phyloP scores from a whole-genome alignment of 1,284 basidiomycete species.

The Takashimella koratensis region DNA sequence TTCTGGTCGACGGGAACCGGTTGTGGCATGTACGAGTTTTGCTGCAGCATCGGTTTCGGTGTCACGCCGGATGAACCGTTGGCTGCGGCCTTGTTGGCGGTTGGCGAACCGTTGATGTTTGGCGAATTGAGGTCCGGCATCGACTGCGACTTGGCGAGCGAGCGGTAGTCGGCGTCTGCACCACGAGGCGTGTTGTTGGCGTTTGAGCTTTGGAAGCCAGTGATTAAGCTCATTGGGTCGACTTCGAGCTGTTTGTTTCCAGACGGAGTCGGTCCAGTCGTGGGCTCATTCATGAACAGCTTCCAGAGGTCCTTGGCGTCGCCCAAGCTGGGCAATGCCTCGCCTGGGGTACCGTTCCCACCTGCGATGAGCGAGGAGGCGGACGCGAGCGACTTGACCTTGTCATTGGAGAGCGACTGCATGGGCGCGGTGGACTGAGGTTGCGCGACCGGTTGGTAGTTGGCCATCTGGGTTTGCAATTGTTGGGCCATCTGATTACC shows the following conservation, averaged over 20 bases:
- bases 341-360: neutral
- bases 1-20: neutral
- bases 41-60: neutral
- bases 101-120: neutral
- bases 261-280: conserved; percentile 1
- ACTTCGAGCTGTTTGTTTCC: neutral
- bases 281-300: conserved; percentile 32
- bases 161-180: neutral
- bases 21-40: neutral
- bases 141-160: conserved; percentile 35
- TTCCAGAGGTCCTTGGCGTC: conserved; percentile 45
- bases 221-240: neutral
- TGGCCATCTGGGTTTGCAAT: neutral
- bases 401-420: too few species aligned
- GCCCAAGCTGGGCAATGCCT: conserved; percentile 23
- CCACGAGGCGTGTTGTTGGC: neutral
- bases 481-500: conserved; percentile 1
- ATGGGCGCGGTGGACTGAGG: neutral
- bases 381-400: too few species aligned
- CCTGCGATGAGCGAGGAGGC: neutral
- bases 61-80: too few species aligned
- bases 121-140: conserved; percentile 42
- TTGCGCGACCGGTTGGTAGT: neutral
- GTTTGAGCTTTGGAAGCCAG: neutral
- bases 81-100: neutral